These are phyloP conservation scores for Curvularia sp. DNA, from an alignment of 2,329 filamentous ascomycete species.

Conservation along the genomic window DNA sequence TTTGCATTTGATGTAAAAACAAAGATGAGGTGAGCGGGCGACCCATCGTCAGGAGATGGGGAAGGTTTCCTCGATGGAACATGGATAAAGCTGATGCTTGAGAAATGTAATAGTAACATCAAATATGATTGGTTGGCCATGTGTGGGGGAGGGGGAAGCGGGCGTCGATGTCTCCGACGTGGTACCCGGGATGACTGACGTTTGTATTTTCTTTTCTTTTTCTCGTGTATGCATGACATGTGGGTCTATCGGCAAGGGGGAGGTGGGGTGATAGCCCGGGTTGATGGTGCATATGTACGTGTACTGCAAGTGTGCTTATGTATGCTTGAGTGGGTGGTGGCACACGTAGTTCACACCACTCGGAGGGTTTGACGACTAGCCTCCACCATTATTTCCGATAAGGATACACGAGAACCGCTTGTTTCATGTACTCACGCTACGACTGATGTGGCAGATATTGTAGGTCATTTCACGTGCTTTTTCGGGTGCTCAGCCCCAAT, in stretches of 20 bases:
- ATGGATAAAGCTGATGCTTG: no score
- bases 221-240: neutral
- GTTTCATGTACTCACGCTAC: neutral
- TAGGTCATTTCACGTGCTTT: constrained; percentile 10
- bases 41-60: no score
- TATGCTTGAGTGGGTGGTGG: neutral
- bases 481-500: constrained; percentile 1
- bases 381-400: neutral
- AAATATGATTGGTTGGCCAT: no score
- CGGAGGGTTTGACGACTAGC: neutral
- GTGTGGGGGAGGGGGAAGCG: no score
- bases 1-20: no score
- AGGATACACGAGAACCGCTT: neutral
- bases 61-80: no score
- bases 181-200: neutral
- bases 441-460: constrained; percentile 12
- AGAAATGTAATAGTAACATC: neutral
- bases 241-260: neutral
- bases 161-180: neutral
- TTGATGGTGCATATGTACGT: neutral
- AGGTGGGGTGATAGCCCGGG: neutral
- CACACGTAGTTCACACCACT: neutral
- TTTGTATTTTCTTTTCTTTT: neutral
- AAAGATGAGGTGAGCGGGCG: no score
- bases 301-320: no score